Conservation (phyloP, 352 stramenopile species). For the Globisporangium lucens region DNA sequence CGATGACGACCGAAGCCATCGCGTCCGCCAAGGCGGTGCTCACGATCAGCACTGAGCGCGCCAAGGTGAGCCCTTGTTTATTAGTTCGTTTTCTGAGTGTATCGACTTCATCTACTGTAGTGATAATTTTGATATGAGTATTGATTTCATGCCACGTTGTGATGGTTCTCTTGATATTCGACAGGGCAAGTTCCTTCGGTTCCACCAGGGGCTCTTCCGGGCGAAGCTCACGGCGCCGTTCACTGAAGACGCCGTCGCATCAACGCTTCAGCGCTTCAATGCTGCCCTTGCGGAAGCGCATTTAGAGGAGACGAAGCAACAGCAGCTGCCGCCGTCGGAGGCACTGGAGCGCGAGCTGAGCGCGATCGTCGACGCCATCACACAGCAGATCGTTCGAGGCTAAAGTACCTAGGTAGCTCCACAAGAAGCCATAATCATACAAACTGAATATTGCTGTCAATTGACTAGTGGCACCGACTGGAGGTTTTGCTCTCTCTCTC, state of each 20-base stretch:
- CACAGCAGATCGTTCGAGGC: slow-evolving; percentile 4
- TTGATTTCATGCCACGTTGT: background rate
- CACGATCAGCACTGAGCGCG: slow-evolving; percentile 38
- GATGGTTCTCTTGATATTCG: background rate
- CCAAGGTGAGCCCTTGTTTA: slow-evolving; percentile 29
- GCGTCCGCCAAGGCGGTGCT: slow-evolving; percentile 51
- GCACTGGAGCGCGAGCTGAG: slow-evolving; percentile 42
- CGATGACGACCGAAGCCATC: slow-evolving; percentile 79
- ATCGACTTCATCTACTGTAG: background rate
- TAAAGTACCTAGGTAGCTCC: too few relatives aligned
- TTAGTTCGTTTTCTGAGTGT: background rate
- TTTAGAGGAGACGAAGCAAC: background rate
- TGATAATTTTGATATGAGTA: background rate
- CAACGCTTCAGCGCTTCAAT: slow-evolving; percentile 1
- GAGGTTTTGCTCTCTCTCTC: background rate
- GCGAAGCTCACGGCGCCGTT: slow-evolving; percentile 28
- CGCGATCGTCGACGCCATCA: slow-evolving; percentile 24
- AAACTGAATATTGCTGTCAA: too few relatives aligned
- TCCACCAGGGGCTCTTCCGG: slow-evolving; percentile 40
- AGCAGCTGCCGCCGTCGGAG: slow-evolving; percentile 3
- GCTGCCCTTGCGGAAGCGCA: background rate
- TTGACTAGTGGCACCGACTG: background rate
- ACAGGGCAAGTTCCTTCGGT: slow-evolving; percentile 57
- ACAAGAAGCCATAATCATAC: too few relatives aligned
- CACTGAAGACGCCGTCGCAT: slow-evolving; percentile 17